A percentile compares a stretch with the other conserved stretches of the same genome.
Conservation (phyloP, 179 eudicot genomes). For the Pouteria campechiana region DNA sequence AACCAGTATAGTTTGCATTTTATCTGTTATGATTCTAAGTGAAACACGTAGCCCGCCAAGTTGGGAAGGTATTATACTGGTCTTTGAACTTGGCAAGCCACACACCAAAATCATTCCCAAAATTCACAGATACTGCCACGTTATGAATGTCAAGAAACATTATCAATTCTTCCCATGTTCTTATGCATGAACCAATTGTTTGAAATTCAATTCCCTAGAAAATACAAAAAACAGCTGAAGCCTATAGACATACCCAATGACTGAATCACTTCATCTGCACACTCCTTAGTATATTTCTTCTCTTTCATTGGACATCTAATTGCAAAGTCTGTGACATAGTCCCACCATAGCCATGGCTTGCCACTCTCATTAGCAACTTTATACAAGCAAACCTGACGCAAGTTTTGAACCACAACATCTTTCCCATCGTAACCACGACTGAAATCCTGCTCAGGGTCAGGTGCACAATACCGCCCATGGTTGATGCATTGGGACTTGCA, state of each 20-base stretch:
- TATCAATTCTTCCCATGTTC: too few species aligned
- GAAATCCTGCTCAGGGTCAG: constrained; percentile 66
- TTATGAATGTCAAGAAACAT: too few species aligned
- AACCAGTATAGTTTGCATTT: too few species aligned
- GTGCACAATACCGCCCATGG: constrained; percentile 67
- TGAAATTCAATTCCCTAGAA: constrained; percentile 6
- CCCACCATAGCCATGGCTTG: constrained; percentile 76
- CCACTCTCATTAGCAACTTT: constrained; percentile 57
- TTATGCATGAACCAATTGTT: too few species aligned
- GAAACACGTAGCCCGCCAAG: too few species aligned
- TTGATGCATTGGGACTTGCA: constrained; percentile 69
- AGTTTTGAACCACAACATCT: constrained; percentile 58
- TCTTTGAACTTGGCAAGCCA: too few species aligned
- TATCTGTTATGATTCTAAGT: too few species aligned
- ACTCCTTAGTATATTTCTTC: constrained; percentile 41
- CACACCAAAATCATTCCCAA: too few species aligned
- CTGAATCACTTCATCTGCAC: constrained; percentile 43
- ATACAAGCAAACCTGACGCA: constrained; percentile 50
- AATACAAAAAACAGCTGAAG: neutral
- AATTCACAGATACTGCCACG: too few species aligned
- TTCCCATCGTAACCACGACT: constrained; percentile 52
- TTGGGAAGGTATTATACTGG: too few species aligned
- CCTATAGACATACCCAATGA: constrained; percentile 34
- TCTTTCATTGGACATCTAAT: constrained; percentile 71
- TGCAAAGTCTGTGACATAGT: constrained; percentile 65